Evolutionary conservation across 2,329 filamentous ascomycete species (phyloP).

Genomic region (Aspergillus novofumigatus): DNA sequence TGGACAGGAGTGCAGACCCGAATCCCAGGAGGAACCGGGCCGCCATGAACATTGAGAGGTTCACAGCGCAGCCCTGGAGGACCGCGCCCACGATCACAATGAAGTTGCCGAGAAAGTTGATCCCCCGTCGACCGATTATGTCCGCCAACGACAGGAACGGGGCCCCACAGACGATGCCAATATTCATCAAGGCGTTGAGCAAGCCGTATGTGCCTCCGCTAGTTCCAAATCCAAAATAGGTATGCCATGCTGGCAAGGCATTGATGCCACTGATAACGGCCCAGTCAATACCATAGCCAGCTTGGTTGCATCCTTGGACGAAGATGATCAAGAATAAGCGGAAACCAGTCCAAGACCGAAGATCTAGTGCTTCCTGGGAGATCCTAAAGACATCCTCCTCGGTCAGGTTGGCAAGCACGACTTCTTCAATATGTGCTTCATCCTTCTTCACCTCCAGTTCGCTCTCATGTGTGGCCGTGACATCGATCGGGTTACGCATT

Average conservation of each 20-base stretch:
- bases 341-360: conserved; percentile 41
- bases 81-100: conserved; percentile 45
- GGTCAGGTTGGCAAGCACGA: conserved; percentile 43
- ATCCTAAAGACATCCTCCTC: conserved; percentile 45
- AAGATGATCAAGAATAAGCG: conserved; percentile 43
- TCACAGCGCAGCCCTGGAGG: conserved; percentile 30
- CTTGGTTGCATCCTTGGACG: conserved; percentile 47
- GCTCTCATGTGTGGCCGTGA: neutral
- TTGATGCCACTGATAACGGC: conserved; percentile 48
- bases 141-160: conserved; percentile 50
- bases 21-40: conserved; percentile 38
- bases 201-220: conserved; percentile 40
- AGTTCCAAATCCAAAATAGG: conserved; percentile 42
- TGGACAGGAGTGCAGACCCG: conserved; percentile 34
- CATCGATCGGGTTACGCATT: neutral
- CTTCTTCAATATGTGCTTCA: conserved; percentile 39
- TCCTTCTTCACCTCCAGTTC: conserved; percentile 5
- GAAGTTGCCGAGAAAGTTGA: conserved; percentile 46
- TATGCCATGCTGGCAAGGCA: conserved; percentile 40
- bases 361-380: conserved; percentile 39
- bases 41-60: conserved; percentile 34
- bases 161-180: conserved; percentile 46
- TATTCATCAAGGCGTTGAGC: conserved; percentile 48
- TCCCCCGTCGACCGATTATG: conserved; percentile 49
- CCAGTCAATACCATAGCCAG: conserved; percentile 49